These are phyloP conservation scores for Taiozyma onychis DNA, from an alignment of 1,139 yeast species.

Conservation along the genomic window DNA sequence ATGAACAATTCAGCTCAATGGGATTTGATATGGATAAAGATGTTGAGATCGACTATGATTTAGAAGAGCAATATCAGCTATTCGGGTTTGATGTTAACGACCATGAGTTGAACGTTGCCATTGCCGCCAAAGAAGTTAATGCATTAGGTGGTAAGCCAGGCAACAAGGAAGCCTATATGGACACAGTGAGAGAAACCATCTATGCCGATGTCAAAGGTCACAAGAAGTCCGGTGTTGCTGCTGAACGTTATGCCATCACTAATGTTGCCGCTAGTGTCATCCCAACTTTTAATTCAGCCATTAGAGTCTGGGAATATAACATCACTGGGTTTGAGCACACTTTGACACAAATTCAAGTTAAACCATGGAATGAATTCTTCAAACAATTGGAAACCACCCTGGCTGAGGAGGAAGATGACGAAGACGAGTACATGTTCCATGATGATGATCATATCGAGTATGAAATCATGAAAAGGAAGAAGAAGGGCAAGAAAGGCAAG, in stretches of 20 bases:
- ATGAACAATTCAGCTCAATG: conserved; percentile 1
- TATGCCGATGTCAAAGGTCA: conserved; percentile 39
- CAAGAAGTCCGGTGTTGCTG: conserved; percentile 40
- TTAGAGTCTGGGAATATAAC: conserved; percentile 84
- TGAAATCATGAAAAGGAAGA: conserved; percentile 4
- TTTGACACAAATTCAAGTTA: conserved; percentile 9
- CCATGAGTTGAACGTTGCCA: conserved; percentile 23
- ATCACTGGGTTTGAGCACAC: conserved; percentile 42
- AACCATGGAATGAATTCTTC: conserved; percentile 55
- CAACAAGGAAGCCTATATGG: conserved; percentile 59
- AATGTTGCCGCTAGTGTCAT: conserved; percentile 73
- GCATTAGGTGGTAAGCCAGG: conserved; percentile 56
- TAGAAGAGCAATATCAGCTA: conserved; percentile 18
- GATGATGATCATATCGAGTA: conserved; percentile 6
- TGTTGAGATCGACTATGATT: conserved; percentile 11
- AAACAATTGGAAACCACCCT: conserved; percentile 32
- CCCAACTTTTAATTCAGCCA: conserved; percentile 80
- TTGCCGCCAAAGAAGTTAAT: conserved; percentile 28
- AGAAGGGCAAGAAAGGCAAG: conserved; percentile 21
- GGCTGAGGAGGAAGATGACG: conserved; percentile 23
- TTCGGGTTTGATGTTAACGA: conserved; percentile 18
- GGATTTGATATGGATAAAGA: conserved; percentile 7
- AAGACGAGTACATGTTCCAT: conserved; percentile 11
- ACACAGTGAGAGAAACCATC: conserved; percentile 42
- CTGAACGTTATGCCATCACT: conserved; percentile 62